These are phyloP conservation scores for Chrysophaeum taylorii DNA, from an alignment of 352 stramenopile species.

Conservation along the genomic window DNA sequence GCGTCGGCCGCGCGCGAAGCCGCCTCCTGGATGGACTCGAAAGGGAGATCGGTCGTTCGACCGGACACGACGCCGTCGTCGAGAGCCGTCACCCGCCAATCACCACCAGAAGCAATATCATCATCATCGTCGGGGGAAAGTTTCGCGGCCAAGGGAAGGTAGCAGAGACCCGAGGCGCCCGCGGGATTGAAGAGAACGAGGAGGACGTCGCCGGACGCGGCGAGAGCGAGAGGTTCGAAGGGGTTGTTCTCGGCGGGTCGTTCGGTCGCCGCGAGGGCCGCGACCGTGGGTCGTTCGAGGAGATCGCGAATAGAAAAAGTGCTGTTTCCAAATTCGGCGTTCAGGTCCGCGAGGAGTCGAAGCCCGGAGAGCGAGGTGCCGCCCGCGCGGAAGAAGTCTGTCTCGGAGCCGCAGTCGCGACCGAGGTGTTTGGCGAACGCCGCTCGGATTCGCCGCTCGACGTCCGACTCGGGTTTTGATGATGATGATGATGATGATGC, in stretches of 20 bases:
- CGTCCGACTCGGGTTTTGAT: too few species aligned
- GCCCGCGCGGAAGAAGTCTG: constrained; percentile 52
- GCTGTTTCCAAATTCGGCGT: constrained; percentile 39
- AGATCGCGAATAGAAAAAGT: constrained; percentile 46
- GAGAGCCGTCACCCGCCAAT: constrained; percentile 25
- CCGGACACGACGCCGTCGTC: constrained; percentile 17
- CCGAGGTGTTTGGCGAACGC: constrained; percentile 22
- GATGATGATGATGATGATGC: too few species aligned
- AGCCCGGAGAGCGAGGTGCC: constrained; percentile 55
- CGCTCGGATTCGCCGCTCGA: not conserved
- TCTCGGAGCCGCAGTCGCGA: constrained; percentile 8
- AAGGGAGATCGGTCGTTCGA: not conserved
- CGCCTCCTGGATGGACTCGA: constrained; percentile 31
- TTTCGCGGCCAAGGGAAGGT: constrained; percentile 41
- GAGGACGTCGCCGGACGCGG: constrained; percentile 31
- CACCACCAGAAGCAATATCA: constrained; percentile 4
- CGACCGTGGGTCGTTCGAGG: constrained; percentile 36
- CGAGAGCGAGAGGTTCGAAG: not conserved
- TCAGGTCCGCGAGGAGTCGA: constrained; percentile 48
- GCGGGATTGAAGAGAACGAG: constrained; percentile 27
- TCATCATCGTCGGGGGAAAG: too few species aligned
- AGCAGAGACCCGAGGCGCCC: constrained; percentile 49
- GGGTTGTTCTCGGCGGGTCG: not conserved
- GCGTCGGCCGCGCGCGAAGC: not conserved
- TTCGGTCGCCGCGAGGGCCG: constrained; percentile 31